A percentile compares a stretch with the other conserved stretches of the same genome.
Conservation (phyloP, 495 filamentous ascomycete species). For the Penicillium odoratum region DNA sequence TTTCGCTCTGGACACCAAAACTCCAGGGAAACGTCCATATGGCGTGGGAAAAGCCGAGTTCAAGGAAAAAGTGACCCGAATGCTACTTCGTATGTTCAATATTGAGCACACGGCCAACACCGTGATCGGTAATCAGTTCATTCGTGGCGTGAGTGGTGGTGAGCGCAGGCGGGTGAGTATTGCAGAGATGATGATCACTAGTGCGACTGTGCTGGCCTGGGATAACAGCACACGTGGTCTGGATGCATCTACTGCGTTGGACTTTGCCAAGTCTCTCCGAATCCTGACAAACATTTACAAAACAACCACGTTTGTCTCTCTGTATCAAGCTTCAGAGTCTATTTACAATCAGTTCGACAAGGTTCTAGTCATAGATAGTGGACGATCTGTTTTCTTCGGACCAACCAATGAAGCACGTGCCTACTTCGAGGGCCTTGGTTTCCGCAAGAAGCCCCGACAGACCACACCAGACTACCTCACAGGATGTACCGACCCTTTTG, state of each 20-base stretch:
- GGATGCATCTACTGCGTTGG: constrained; percentile 80
- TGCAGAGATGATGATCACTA: constrained; percentile 65
- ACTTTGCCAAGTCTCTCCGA: constrained; percentile 68
- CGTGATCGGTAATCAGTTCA: constrained; percentile 75
- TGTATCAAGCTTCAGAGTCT: constrained; percentile 82
- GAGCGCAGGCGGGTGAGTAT: constrained; percentile 59
- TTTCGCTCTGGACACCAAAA: constrained; percentile 81
- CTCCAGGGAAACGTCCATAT: constrained; percentile 68
- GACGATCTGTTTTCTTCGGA: constrained; percentile 80
- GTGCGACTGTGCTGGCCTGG: constrained; percentile 72
- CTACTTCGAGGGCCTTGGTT: constrained; percentile 84
- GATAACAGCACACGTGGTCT: constrained; percentile 85
- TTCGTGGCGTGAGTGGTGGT: constrained; percentile 77
- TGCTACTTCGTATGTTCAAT: constrained; percentile 84
- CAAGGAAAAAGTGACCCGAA: constrained; percentile 66
- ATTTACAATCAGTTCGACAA: constrained; percentile 90
- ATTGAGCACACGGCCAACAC: constrained; percentile 82
- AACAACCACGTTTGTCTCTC: constrained; percentile 74
- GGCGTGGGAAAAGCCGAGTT: constrained; percentile 67
- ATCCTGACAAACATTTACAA: constrained; percentile 79
- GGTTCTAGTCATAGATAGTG: constrained; percentile 77
- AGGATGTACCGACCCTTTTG: constrained; percentile 78
- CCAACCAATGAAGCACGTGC: constrained; percentile 63
- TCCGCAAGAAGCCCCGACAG: constrained; percentile 72
- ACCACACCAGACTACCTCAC: constrained; percentile 88